Evolutionary conservation across 1,284 basidiomycete genomes (phyloP).

Genomic region (Pseudozyma sp.): DNA sequence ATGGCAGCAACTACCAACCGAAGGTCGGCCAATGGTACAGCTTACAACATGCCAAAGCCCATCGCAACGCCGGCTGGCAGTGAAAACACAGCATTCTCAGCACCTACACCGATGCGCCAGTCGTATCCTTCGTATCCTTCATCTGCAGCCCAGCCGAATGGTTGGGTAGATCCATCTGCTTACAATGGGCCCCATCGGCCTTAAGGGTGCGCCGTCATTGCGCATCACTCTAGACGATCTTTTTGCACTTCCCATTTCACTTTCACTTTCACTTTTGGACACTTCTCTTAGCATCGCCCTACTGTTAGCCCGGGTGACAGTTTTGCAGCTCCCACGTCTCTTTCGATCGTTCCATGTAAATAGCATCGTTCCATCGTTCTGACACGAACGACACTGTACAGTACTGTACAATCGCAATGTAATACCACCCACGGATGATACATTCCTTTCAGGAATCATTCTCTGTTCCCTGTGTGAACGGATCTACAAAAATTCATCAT

Average conservation of each 20-base stretch:
- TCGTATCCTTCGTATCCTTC: not conserved
- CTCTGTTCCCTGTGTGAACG: not conserved
- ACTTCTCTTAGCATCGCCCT: not conserved
- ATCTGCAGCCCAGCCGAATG: not conserved
- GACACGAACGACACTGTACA: not conserved
- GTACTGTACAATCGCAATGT: not conserved
- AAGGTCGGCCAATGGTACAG: constrained; percentile 9
- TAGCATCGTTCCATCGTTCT: not conserved
- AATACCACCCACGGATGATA: not conserved
- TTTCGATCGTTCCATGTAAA: not conserved
- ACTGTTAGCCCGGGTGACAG: not conserved
- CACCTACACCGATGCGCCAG: not conserved
- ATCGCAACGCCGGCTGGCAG: constrained; percentile 20
- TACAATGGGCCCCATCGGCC: not conserved
- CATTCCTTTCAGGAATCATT: not conserved
- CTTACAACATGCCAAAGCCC: constrained; percentile 26
- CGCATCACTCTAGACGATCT: too few species aligned
- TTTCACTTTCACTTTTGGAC: not conserved
- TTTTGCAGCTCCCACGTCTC: too few species aligned
- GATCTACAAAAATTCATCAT: too few species aligned
- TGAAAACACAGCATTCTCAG: not conserved
- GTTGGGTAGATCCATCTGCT: not conserved
- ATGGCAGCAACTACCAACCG: not conserved
- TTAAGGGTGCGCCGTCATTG: not conserved
- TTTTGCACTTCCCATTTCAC: not conserved